Conservation (phyloP, 2,329 filamentous ascomycete species). For the Trichoderma sp. region DNA sequence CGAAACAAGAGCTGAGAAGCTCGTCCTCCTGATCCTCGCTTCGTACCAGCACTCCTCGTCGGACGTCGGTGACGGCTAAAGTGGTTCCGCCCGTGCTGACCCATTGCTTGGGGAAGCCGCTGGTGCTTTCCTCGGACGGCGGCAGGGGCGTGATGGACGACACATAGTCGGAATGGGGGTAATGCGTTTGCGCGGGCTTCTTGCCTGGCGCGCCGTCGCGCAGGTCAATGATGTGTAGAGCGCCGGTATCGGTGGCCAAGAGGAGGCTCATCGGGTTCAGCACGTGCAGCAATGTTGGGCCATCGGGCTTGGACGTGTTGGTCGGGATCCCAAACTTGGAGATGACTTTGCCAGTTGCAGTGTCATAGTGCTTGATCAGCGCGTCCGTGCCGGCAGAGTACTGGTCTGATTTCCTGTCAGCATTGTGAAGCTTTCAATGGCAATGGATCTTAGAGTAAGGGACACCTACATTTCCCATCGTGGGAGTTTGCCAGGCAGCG, state of each 20-base stretch:
- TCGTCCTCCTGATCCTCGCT: slow-evolving; percentile 97
- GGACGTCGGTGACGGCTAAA: slow-evolving; percentile 83
- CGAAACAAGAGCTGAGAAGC: slow-evolving; percentile 76
- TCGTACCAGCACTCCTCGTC: slow-evolving; percentile 80
- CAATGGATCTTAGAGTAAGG: neutral
- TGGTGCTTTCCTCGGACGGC: slow-evolving; percentile 76
- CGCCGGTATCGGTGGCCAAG: slow-evolving; percentile 86
- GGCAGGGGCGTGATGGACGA: slow-evolving; percentile 85
- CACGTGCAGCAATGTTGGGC: slow-evolving; percentile 78
- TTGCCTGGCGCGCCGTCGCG: slow-evolving; percentile 61
- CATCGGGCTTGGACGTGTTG: slow-evolving; percentile 59
- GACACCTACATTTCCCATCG: slow-evolving; percentile 69
- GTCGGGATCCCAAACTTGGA: slow-evolving; percentile 80
- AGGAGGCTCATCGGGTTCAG: slow-evolving; percentile 87
- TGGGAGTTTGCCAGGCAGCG: slow-evolving; percentile 75
- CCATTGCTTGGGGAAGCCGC: slow-evolving; percentile 92
- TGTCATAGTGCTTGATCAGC: slow-evolving; percentile 61
- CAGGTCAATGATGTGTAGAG: slow-evolving; percentile 85
- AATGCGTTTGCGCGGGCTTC: slow-evolving; percentile 76
- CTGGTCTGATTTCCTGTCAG: slow-evolving; percentile 46
- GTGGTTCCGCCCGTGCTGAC: slow-evolving; percentile 91
- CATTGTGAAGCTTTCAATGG: neutral
- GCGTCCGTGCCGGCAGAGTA: slow-evolving; percentile 67
- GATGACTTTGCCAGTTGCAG: slow-evolving; percentile 66
- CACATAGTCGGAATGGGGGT: slow-evolving; percentile 90